phyloP scores from a whole-genome alignment of 2,329 filamentous ascomycete genomes.

The Graphilbum ipis-grandicollis region DNA sequence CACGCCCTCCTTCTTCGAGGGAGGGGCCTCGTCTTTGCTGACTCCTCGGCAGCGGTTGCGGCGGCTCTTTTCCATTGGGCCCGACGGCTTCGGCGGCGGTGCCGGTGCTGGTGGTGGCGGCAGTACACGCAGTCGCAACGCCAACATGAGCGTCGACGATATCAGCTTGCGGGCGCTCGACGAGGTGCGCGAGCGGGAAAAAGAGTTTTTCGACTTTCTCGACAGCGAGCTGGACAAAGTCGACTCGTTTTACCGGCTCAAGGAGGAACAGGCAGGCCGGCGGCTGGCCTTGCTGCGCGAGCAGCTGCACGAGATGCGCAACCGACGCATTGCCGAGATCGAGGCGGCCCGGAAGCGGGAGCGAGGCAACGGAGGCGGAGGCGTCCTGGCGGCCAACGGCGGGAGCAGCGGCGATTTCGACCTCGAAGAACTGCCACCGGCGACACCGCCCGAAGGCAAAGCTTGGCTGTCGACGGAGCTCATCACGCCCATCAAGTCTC shows the following conservation, averaged over 20 bases:
- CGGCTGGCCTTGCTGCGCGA: conserved; percentile 55
- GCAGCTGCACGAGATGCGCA: conserved; percentile 86
- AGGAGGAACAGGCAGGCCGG: conserved; percentile 69
- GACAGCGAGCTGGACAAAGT: conserved; percentile 81
- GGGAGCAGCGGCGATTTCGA: conserved; percentile 8
- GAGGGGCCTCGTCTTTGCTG: too few species aligned
- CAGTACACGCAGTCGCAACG: conserved; percentile 17
- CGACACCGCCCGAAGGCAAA: conserved; percentile 10
- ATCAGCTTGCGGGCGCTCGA: conserved; percentile 25
- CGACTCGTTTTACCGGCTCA: conserved; percentile 71
- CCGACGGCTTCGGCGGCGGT: conserved; percentile 7
- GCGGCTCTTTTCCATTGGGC: conserved; percentile 22
- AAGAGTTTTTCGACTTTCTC: conserved; percentile 77
- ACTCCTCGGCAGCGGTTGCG: conserved; percentile 15
- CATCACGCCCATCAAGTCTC: conserved; percentile 35
- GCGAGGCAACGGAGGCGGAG: conserved; percentile 9
- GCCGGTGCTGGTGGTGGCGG: conserved; percentile 6
- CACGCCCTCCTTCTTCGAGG: too few species aligned
- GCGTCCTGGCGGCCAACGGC: background rate
- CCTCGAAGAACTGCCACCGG: too few species aligned
- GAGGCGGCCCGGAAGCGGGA: conserved; percentile 20
- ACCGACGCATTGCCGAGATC: conserved; percentile 61
- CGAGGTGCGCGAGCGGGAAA: conserved; percentile 50
- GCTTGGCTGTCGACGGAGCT: conserved; percentile 14
- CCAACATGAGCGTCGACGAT: conserved; percentile 14